These are phyloP conservation scores for Paulownia fortunei DNA, from an alignment of 257 asterid species.

Conservation along the genomic window DNA sequence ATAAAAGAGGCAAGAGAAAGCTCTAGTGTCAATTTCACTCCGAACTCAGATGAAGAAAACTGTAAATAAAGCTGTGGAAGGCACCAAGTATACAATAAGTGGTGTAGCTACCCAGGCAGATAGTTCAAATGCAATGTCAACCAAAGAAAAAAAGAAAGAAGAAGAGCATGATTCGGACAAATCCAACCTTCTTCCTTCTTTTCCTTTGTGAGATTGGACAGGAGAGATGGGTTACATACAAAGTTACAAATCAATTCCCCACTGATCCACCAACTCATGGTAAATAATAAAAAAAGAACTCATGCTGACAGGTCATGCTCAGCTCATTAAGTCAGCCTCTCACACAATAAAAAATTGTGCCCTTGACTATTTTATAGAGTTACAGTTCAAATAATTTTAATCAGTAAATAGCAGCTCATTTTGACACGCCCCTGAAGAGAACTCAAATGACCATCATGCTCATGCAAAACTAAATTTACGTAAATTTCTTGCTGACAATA, in stretches of 20 bases:
- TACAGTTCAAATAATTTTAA: background rate
- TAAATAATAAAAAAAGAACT: background rate
- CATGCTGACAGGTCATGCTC: background rate
- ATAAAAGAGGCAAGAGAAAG: conserved; percentile 28
- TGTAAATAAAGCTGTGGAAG: background rate
- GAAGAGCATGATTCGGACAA: background rate
- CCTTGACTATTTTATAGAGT: conserved; percentile 18
- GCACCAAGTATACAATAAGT: conserved; percentile 23
- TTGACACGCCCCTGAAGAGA: background rate
- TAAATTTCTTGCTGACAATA: background rate
- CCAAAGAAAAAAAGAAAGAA: no score
- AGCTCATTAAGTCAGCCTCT: background rate
- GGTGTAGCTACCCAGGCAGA: conserved; percentile 16
- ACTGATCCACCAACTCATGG: conserved; percentile 16
- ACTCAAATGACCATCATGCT: background rate
- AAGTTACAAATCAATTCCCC: background rate
- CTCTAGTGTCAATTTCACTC: conserved; percentile 12
- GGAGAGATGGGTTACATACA: background rate
- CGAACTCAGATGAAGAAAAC: conserved; percentile 14
- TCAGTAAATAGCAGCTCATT: background rate
- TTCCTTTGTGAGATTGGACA: background rate
- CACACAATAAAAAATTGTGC: conserved; percentile 1
- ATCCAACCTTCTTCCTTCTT: background rate
- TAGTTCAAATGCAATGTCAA: background rate
- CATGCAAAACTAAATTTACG: conserved; percentile 11